Conservation (phyloP, 1,284 basidiomycete species). For the Ustilago trichophora region DNA sequence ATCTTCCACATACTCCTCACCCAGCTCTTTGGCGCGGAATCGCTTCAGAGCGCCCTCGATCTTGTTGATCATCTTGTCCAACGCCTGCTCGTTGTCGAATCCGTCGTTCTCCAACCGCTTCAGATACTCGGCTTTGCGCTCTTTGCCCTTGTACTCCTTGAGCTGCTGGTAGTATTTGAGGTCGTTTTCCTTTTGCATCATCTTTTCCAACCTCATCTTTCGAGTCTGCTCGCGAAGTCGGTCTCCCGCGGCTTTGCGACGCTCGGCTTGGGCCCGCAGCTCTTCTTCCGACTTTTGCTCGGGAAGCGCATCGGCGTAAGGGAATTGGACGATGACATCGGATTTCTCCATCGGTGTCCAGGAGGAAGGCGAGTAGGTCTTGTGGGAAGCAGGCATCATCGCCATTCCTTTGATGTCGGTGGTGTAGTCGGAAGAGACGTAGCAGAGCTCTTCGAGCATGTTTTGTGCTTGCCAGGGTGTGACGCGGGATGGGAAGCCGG, state of each 20-base stretch:
- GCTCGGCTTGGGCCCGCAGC: constrained; percentile 78
- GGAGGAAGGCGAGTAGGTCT: constrained; percentile 74
- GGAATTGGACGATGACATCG: constrained; percentile 68
- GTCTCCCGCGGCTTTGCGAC: constrained; percentile 82
- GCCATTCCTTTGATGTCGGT: constrained; percentile 71
- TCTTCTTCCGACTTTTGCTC: constrained; percentile 95
- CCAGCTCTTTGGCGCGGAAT: constrained; percentile 77
- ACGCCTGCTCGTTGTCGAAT: constrained; percentile 75
- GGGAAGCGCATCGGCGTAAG: constrained; percentile 68
- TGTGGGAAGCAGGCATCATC: constrained; percentile 71
- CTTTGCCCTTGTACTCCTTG: constrained; percentile 74
- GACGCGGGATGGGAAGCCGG: constrained; percentile 77
- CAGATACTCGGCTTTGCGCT: constrained; percentile 80
- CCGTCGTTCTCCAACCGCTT: constrained; percentile 71
- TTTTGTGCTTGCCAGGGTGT: constrained; percentile 74
- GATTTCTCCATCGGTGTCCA: constrained; percentile 63
- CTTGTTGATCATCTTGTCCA: constrained; percentile 80
- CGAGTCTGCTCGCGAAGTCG: constrained; percentile 93
- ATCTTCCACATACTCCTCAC: constrained; percentile 65
- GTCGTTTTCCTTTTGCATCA: constrained; percentile 83
- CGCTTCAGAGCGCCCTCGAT: constrained; percentile 77
- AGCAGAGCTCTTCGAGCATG: constrained; percentile 88
- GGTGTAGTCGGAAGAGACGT: constrained; percentile 82
- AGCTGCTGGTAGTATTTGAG: constrained; percentile 77
- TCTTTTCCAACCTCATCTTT: constrained; percentile 77